Conservation (phyloP, 768 basidiomycete genomes). For the Mycena rebaudengoi region DNA sequence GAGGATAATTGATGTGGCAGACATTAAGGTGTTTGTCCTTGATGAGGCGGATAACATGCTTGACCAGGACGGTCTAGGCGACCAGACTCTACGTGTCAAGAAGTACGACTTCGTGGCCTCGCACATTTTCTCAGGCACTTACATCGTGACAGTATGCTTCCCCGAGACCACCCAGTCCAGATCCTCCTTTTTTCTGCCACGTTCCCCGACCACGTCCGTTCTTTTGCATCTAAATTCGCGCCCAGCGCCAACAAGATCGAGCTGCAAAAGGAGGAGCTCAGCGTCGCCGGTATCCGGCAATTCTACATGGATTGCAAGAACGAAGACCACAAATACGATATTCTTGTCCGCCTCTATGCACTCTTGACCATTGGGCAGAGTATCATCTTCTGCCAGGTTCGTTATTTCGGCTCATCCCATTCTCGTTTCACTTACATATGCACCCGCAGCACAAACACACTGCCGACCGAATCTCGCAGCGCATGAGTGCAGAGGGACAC, state of each 20-base stretch:
- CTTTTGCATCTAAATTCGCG: constrained; percentile 93
- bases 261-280: constrained; percentile 91
- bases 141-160: constrained; percentile 59
- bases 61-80: constrained; percentile 91
- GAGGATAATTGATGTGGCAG: constrained; percentile 76
- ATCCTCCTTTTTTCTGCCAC: constrained; percentile 98
- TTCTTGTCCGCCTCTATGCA: constrained; percentile 88
- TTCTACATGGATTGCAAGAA: constrained; percentile 97
- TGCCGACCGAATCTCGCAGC: constrained; percentile 89
- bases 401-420: constrained; percentile 30
- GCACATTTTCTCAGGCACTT: not conserved
- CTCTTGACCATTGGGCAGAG: constrained; percentile 96
- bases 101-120: constrained; percentile 64
- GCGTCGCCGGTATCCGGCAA: constrained; percentile 93
- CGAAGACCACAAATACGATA: constrained; percentile 95
- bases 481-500: constrained; percentile 94
- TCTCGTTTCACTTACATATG: constrained; percentile 2
- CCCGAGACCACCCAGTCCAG: constrained; percentile 64
- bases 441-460: constrained; percentile 80
- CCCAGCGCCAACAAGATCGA: constrained; percentile 97
- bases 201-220: constrained; percentile 92
- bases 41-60: constrained; percentile 99
- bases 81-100: constrained; percentile 93
- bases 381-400: constrained; percentile 96
- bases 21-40: constrained; percentile 92